These are phyloP conservation scores for Tothia fuscella DNA, from an alignment of 2,329 filamentous ascomycete species.

Conservation along the genomic window DNA sequence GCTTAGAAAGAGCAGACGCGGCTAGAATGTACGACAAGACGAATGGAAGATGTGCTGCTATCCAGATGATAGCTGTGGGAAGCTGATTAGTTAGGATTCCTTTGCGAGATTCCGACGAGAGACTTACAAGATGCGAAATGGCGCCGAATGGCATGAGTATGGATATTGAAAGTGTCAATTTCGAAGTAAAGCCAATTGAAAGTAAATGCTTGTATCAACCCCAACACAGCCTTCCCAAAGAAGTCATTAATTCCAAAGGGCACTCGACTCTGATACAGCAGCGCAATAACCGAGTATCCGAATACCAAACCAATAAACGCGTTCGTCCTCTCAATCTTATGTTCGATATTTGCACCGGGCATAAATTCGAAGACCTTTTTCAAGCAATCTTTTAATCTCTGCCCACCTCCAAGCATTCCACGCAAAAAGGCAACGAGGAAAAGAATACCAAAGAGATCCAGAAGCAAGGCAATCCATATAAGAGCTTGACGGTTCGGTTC, in stretches of 20 bases:
- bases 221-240: conserved; percentile 50
- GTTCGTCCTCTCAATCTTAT: conserved; percentile 51
- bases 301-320: conserved; percentile 55
- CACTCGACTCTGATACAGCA: conserved; percentile 46
- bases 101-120: not conserved
- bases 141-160: conserved; percentile 49
- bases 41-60: conserved; percentile 46
- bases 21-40: conserved; percentile 51
- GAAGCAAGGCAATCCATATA: conserved; percentile 43
- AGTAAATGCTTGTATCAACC: conserved; percentile 44
- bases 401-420: conserved; percentile 14
- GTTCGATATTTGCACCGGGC: conserved; percentile 53
- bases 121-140: conserved; percentile 31
- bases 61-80: conserved; percentile 39
- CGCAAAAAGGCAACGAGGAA: conserved; percentile 29
- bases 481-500: conserved; percentile 43
- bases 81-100: not conserved
- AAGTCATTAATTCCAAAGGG: conserved; percentile 43
- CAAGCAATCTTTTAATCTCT: conserved; percentile 14
- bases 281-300: conserved; percentile 50
- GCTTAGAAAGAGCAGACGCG: conserved; percentile 44
- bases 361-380: conserved; percentile 43
- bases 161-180: conserved; percentile 45
- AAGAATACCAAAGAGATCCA: conserved; percentile 41
- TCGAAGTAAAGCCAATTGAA: conserved; percentile 56